These are phyloP conservation scores for Gossypium schwendimanii DNA, from an alignment of 441 rosid species.

Conservation along the genomic window DNA sequence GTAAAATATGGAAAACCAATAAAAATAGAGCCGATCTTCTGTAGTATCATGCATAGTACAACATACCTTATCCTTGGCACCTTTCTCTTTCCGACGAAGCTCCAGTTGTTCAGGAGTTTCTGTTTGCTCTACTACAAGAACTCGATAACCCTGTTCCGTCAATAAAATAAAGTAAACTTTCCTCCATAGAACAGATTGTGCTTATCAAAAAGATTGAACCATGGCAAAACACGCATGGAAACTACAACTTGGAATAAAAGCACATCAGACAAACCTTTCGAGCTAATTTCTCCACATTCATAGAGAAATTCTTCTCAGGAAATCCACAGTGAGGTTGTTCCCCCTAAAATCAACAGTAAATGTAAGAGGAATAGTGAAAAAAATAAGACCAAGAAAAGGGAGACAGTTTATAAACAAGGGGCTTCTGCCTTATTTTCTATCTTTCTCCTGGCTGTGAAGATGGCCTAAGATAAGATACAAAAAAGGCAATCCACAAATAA, in stretches of 20 bases:
- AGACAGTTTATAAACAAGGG: neutral
- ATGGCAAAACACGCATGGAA: constrained; percentile 3
- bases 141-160: constrained; percentile 80
- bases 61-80: constrained; percentile 88
- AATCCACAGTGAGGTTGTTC: constrained; percentile 99
- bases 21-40: neutral
- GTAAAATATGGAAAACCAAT: neutral
- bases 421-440: neutral
- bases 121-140: constrained; percentile 93
- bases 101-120: constrained; percentile 99
- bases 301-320: constrained; percentile 90
- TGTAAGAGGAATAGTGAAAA: constrained; percentile 15
- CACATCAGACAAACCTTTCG: constrained; percentile 54
- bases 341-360: constrained; percentile 47
- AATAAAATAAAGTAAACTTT: constrained; percentile 21
- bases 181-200: constrained; percentile 3
- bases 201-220: constrained; percentile 15
- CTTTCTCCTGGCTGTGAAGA: constrained; percentile 1
- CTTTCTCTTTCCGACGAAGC: constrained; percentile 80
- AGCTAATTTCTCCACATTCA: constrained; percentile 88
- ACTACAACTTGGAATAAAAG: constrained; percentile 14
- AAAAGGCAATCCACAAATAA: neutral
- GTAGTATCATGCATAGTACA: constrained; percentile 7
- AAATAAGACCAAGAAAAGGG: constrained; percentile 1
- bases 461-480: neutral